These are phyloP conservation scores for Esteya vermicola DNA, from an alignment of 2,329 filamentous ascomycete species.

Conservation along the genomic window DNA sequence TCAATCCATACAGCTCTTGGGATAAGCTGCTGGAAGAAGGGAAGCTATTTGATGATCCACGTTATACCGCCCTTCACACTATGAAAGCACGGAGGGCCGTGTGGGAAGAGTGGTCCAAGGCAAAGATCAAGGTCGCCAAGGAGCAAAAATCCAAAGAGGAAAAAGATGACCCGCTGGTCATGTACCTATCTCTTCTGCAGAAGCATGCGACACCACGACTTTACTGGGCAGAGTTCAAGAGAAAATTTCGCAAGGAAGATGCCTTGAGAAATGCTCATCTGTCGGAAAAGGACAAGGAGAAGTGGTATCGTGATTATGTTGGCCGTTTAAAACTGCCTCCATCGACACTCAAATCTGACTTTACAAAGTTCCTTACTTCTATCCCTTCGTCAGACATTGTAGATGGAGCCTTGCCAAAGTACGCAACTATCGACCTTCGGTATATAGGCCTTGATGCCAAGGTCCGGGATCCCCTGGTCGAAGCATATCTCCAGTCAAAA, in stretches of 20 bases:
- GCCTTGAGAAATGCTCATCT: conserved; percentile 64
- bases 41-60: conserved; percentile 66
- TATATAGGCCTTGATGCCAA: conserved; percentile 52
- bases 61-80: conserved; percentile 71
- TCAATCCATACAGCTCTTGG: conserved; percentile 85
- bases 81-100: conserved; percentile 71
- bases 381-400: conserved; percentile 46
- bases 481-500: conserved; percentile 39
- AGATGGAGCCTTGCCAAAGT: conserved; percentile 43
- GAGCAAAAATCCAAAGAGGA: conserved; percentile 60
- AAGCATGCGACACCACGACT: conserved; percentile 76
- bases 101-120: conserved; percentile 72
- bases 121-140: conserved; percentile 58
- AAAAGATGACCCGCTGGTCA: conserved; percentile 69
- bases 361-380: conserved; percentile 49
- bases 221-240: conserved; percentile 93
- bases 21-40: conserved; percentile 77
- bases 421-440: conserved; percentile 51
- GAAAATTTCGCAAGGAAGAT: conserved; percentile 72
- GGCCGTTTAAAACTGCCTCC: conserved; percentile 51
- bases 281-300: conserved; percentile 65
- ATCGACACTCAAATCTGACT: conserved; percentile 53
- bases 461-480: conserved; percentile 49
- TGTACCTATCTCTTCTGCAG: conserved; percentile 70
- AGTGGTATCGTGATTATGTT: conserved; percentile 63